phyloP scores from a whole-genome alignment of 1,284 basidiomycete genomes.

The Sphagnurus paluster region DNA sequence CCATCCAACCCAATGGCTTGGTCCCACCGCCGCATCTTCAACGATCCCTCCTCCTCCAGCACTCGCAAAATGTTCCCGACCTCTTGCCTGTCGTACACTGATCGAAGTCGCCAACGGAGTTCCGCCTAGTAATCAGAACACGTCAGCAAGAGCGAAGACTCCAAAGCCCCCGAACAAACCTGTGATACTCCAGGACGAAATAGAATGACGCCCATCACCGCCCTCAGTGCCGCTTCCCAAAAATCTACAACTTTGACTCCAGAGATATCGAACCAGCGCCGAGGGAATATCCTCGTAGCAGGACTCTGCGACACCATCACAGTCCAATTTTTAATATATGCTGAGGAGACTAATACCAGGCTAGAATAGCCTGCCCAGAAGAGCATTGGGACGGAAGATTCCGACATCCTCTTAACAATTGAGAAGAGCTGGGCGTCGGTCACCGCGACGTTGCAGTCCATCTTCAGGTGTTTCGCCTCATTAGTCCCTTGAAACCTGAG shows the following conservation, averaged over 20 bases:
- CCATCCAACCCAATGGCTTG: slow-evolving; percentile 20
- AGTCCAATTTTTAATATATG: slow-evolving; percentile 57
- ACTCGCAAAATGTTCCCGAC: slow-evolving; percentile 62
- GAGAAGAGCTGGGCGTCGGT: slow-evolving; percentile 27
- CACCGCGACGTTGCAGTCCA: slow-evolving; percentile 23
- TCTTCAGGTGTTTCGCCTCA: slow-evolving; percentile 21
- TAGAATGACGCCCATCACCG: slow-evolving; percentile 66
- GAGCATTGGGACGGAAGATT: slow-evolving; percentile 51
- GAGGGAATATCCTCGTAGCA: slow-evolving; percentile 52
- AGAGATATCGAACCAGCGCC: slow-evolving; percentile 76
- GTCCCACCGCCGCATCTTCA: slow-evolving; percentile 38
- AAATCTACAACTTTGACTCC: slow-evolving; percentile 59
- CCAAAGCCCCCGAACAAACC: slow-evolving; percentile 41
- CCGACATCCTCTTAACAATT: slow-evolving; percentile 43
- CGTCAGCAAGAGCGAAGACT: slow-evolving; percentile 5
- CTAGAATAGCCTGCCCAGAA: slow-evolving; percentile 72
- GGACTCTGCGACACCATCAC: slow-evolving; percentile 51
- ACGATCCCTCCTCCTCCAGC: slow-evolving; percentile 49
- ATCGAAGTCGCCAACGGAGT: slow-evolving; percentile 64
- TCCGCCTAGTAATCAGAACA: slow-evolving; percentile 46
- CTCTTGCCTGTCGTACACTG: slow-evolving; percentile 77
- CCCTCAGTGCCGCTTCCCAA: slow-evolving; percentile 70
- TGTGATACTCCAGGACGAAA: slow-evolving; percentile 74
- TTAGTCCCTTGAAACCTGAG: slow-evolving; percentile 1
- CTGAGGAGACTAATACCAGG: slow-evolving; percentile 52